Evolutionary conservation across 306 rosid species (phyloP).

Genomic region (Cucurbita argyrosperma): DNA sequence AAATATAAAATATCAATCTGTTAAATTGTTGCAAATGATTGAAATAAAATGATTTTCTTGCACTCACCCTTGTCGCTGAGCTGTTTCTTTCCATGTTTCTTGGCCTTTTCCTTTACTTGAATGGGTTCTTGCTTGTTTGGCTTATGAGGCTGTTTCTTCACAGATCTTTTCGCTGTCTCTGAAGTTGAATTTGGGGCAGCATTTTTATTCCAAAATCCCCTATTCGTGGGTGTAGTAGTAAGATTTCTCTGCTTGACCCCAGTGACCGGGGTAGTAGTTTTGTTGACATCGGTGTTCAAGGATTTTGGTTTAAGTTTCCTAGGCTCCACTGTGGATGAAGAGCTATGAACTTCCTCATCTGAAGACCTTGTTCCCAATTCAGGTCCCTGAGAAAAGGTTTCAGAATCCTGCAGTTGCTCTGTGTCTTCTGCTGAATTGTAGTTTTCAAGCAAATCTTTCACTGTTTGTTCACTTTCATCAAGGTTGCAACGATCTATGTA

Average conservation of each 20-base stretch:
- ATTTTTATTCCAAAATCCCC: conserved; percentile 24
- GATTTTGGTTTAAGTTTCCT: conserved; percentile 43
- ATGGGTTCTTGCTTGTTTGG: conserved; percentile 25
- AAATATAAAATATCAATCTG: not conserved
- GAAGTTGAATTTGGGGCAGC: conserved; percentile 28
- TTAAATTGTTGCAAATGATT: not conserved
- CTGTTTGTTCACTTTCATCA: conserved; percentile 28
- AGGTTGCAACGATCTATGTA: conserved; percentile 40
- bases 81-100: conserved; percentile 31
- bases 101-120: conserved; percentile 24
- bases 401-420: conserved; percentile 51
- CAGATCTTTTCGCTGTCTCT: conserved; percentile 17
- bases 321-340: conserved; percentile 26
- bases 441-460: conserved; percentile 45
- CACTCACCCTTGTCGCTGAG: conserved; percentile 29
- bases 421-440: conserved; percentile 23
- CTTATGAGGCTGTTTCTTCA: conserved; percentile 39
- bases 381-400: conserved; percentile 45
- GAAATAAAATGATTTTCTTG: not conserved
- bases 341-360: conserved; percentile 56
- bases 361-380: conserved; percentile 54
- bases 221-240: conserved; percentile 19
- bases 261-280: conserved; percentile 22
- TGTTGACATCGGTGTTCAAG: conserved; percentile 28
- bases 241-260: conserved; percentile 23